Conservation (phyloP, 768 basidiomycete genomes). For the Trametes coccinea region DNA sequence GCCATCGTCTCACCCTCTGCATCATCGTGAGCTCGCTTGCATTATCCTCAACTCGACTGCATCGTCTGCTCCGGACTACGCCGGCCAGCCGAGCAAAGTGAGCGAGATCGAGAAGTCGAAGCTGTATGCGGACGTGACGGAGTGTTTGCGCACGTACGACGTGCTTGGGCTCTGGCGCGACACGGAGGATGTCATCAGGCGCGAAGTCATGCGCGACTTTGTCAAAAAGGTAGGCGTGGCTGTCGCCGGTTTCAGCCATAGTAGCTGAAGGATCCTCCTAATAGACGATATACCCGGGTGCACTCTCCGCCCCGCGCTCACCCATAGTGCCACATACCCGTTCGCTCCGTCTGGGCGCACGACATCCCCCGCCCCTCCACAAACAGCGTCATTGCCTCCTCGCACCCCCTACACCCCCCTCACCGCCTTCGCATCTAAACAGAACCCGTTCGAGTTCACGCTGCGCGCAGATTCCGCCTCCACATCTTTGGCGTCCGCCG, state of each 20-base stretch:
- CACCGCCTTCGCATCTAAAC: constrained; percentile 46
- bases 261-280: too few species aligned
- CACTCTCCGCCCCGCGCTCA: constrained; percentile 66
- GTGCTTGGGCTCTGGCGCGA: constrained; percentile 78
- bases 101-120: constrained; percentile 67
- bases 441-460: constrained; percentile 40
- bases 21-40: too few species aligned
- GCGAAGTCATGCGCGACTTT: constrained; percentile 71
- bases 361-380: constrained; percentile 29
- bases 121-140: constrained; percentile 63
- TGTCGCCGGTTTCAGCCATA: neutral
- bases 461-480: constrained; percentile 29
- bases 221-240: constrained; percentile 60
- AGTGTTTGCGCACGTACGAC: constrained; percentile 82
- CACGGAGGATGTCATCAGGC: constrained; percentile 83
- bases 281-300: constrained; percentile 72
- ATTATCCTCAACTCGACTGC: too few species aligned
- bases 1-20: too few species aligned
- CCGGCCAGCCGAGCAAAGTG: constrained; percentile 45
- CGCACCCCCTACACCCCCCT: constrained; percentile 56
- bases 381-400: constrained; percentile 51
- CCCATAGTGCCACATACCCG: constrained; percentile 80
- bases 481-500: constrained; percentile 34
- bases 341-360: constrained; percentile 34
- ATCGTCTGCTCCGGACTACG: too few species aligned